Base-by-base conservation (phyloP, 176 grass and related monocot species). In the Triticum urartu region DNA sequence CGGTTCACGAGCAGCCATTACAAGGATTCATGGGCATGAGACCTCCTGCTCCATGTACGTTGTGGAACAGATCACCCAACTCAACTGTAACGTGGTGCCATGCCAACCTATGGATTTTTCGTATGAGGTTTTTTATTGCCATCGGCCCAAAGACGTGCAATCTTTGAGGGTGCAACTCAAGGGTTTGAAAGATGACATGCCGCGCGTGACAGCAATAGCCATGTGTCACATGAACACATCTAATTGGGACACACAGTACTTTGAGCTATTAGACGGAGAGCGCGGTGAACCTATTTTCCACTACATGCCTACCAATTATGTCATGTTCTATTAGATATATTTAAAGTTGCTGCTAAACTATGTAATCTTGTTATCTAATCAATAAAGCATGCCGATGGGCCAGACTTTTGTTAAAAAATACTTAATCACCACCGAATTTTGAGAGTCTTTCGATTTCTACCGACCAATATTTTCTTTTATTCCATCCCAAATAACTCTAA, bases 401-500 rank as follows among this genome's bases (percentile, higher is more conserved):
- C 42, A 12, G 2, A 45, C 3, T 45, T 45, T 45, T 43, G 40
- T 43, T 43, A 5, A 45, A 45, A 45, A 45, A 45, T 45, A 12
- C 42, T 45, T 45, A 45, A 10, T 21, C 35, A 5, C 8, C 34
- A 70, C 15, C 66, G 4, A 12, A 68, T 20, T 35, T 13, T 35
- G 3, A 7, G 18, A 70, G 9, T 39, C 39, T 71, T 10, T 71
- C 0, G 20, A 39, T 8, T 70, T 35, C 68, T 39, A 71, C 34
- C 34, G n/a, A 39, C 9, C 32, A 69, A 34, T 6, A 70, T 18
- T 71, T n/a, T 71, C 7, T 45, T 28, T 66, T 68, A 5, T 15
- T 1, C 7, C 76, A 71, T 90, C 85, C 93, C 91, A 40, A 40
- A 9, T 40, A 40, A 40, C 39, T 40, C 39, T 9, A 40, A 40